Evolutionary conservation across 352 stramenopile species (phyloP).

Genomic region (Paralagenidium karlingii): DNA sequence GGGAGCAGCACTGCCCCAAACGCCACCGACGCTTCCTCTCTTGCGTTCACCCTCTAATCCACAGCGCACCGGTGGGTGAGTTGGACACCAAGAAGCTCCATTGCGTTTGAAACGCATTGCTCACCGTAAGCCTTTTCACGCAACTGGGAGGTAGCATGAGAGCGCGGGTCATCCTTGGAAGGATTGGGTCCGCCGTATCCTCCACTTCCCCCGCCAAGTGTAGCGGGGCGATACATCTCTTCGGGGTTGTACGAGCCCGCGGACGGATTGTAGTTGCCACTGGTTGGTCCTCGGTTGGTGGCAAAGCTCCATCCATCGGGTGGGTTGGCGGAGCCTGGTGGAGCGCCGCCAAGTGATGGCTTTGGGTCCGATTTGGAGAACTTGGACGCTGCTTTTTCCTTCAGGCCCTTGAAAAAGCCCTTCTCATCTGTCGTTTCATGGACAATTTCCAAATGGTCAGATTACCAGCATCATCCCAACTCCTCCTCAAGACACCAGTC

Average conservation of each 20-base stretch:
- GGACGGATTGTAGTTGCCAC: conserved; percentile 42
- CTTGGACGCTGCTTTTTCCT: conserved; percentile 73
- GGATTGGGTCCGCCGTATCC: conserved; percentile 20
- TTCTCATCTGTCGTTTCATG: conserved; percentile 67
- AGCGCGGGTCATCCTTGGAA: conserved; percentile 28
- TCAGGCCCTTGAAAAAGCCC: conserved; percentile 77
- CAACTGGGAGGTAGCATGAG: conserved; percentile 46
- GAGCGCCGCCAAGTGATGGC: conserved; percentile 34
- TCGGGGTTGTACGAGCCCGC: conserved; percentile 64
- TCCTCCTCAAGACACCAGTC: conserved; percentile 1
- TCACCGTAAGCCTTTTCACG: conserved; percentile 70
- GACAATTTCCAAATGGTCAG: conserved; percentile 2
- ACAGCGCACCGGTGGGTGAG: background rate
- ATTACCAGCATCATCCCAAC: background rate
- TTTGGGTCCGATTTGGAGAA: conserved; percentile 56
- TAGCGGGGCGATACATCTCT: conserved; percentile 55
- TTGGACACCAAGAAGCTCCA: too few species aligned
- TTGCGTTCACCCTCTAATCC: conserved; percentile 57
- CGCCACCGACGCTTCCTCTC: conserved; percentile 70
- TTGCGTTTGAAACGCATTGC: too few species aligned
- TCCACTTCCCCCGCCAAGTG: conserved; percentile 23
- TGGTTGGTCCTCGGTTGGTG: conserved; percentile 71
- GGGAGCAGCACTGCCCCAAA: conserved; percentile 30
- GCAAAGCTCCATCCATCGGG: conserved; percentile 78
- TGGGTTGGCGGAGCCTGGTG: conserved; percentile 51